A percentile compares a stretch with the other conserved stretches of the same genome.
phyloP scores from a whole-genome alignment of 2,329 filamentous ascomycete genomes.

The Rugonectria rugulosa region DNA sequence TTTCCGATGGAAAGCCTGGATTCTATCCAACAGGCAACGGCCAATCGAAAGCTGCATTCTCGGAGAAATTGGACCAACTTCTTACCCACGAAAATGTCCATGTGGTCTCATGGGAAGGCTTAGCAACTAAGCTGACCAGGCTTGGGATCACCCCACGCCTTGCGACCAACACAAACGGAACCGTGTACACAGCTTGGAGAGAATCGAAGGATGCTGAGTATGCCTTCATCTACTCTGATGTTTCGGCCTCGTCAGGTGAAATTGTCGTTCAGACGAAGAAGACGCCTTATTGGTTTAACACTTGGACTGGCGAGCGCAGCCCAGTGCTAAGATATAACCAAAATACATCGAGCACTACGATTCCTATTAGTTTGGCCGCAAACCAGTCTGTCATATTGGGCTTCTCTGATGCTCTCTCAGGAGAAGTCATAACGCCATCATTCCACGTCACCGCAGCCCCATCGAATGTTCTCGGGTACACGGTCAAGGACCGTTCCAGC shows the following conservation, averaged over 20 bases:
- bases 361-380: slow-evolving; percentile 3
- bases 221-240: slow-evolving; percentile 7
- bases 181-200: slow-evolving; percentile 4
- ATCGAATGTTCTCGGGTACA: not conserved
- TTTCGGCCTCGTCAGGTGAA: not conserved
- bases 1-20: not conserved
- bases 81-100: not conserved
- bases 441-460: not conserved
- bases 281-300: not conserved
- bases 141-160: not conserved
- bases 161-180: not conserved
- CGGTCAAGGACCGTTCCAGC: not conserved
- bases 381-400: slow-evolving; percentile 10
- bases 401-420: not conserved
- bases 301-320: slow-evolving; percentile 2
- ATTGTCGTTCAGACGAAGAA: not conserved
- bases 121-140: not conserved
- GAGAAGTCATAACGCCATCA: not conserved
- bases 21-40: not conserved
- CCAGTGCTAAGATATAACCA: slow-evolving; percentile 2
- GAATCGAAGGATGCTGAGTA: not conserved
- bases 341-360: not conserved
- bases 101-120: not conserved
- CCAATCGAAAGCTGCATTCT: not conserved
- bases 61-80: not conserved